Conservation (phyloP, 768 basidiomycete species). For the Tulasnella sp. region DNA sequence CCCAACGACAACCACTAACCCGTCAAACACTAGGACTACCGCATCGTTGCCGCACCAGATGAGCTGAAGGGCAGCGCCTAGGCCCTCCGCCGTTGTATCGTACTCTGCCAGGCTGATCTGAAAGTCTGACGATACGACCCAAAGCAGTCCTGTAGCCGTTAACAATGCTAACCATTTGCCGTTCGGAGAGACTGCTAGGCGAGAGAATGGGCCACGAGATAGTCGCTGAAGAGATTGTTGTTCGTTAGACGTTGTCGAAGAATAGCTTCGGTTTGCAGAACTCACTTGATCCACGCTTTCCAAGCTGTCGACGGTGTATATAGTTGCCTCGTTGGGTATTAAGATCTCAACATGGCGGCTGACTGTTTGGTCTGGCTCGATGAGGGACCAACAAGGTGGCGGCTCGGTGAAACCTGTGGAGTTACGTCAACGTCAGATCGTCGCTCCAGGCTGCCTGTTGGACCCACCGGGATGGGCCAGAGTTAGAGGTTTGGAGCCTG, state of each 20-base stretch:
- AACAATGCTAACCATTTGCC: slow-evolving; percentile 84
- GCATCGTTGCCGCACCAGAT: slow-evolving; percentile 98
- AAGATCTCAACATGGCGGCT: slow-evolving; percentile 86
- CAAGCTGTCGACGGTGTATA: slow-evolving; percentile 77
- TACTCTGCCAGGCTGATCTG: slow-evolving; percentile 81
- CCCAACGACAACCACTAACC: slow-evolving; percentile 72
- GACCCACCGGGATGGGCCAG: slow-evolving; percentile 63
- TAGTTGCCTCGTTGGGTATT: slow-evolving; percentile 66
- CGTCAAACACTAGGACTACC: slow-evolving; percentile 74
- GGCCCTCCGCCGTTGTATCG: slow-evolving; percentile 41
- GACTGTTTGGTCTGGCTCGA: slow-evolving; percentile 81
- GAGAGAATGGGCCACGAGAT: slow-evolving; percentile 77
- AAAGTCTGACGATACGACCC: slow-evolving; percentile 95
- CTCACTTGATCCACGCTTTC: slow-evolving; percentile 65
- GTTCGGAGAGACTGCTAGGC: slow-evolving; percentile 83
- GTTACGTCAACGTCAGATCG: background rate
- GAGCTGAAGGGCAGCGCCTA: slow-evolving; percentile 38
- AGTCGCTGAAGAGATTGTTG: slow-evolving; percentile 39
- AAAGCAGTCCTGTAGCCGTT: slow-evolving; percentile 58
- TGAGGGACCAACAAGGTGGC: slow-evolving; percentile 75
- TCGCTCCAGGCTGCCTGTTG: background rate
- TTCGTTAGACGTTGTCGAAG: background rate
- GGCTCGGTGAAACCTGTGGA: slow-evolving; percentile 57
- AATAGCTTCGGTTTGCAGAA: background rate
- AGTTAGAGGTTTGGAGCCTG: slow-evolving; percentile 58